A percentile compares a stretch with the other conserved stretches of the same genome.
phyloP scores from a whole-genome alignment of 208 protist species.

The Trypanosoma vivax region DNA sequence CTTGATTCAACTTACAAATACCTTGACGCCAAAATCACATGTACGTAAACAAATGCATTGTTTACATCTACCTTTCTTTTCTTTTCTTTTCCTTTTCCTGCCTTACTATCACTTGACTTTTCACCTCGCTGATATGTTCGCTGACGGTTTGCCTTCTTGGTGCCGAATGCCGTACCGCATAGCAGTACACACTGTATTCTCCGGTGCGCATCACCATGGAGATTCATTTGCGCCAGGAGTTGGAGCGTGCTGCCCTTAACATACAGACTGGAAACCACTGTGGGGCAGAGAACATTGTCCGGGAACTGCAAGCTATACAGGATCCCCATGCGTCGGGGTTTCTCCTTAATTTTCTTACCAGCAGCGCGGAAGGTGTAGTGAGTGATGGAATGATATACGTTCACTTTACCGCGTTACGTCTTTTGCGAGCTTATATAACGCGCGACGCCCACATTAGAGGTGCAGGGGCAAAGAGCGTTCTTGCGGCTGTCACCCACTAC shows the following conservation, averaged over 20 bases:
- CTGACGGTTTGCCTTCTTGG: no score
- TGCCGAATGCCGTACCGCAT: no score
- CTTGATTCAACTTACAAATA: no score
- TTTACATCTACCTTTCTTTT: no score
- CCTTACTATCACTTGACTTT: no score
- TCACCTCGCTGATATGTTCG: no score
- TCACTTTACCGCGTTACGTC: constrained; percentile 59
- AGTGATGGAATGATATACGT: constrained; percentile 28
- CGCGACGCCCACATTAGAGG: constrained; percentile 20
- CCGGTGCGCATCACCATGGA: no score
- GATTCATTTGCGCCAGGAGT: constrained; percentile 6
- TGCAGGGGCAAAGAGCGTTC: constrained; percentile 7
- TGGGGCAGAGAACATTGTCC: constrained; percentile 37
- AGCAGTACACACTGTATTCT: no score
- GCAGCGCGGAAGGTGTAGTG: constrained; percentile 10
- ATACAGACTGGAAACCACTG: constrained; percentile 52
- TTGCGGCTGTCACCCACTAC: constrained; percentile 48
- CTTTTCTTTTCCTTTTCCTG: no score
- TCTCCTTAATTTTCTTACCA: constrained; percentile 25
- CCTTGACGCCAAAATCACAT: no score
- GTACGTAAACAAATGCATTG: no score
- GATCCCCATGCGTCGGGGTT: constrained; percentile 2
- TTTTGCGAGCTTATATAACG: constrained; percentile 51
- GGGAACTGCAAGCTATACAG: constrained; percentile 26
- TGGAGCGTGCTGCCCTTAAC: constrained; percentile 39